phyloP scores from a whole-genome alignment of 2,329 filamentous ascomycete genomes.

The Xylariaceae sp. region DNA sequence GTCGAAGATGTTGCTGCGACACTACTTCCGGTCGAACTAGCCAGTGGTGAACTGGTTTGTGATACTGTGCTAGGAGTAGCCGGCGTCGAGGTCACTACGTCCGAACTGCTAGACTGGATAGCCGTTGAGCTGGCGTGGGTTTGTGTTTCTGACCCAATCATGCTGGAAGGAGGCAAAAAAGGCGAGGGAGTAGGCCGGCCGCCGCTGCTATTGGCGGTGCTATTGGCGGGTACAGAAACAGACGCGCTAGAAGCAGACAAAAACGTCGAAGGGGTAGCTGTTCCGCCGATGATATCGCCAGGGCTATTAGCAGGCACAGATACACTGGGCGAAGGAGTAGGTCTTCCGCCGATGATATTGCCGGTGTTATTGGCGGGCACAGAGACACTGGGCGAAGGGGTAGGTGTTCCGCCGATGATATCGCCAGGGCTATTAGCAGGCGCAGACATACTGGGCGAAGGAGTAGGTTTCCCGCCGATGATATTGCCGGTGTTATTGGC shows the following conservation, averaged over 20 bases:
- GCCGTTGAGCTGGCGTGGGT: not conserved
- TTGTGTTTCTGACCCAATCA: not conserved
- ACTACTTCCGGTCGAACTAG: constrained; percentile 4
- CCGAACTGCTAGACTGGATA: constrained; percentile 1
- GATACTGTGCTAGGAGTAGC: constrained; percentile 1
- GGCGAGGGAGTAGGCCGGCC: constrained; percentile 1
- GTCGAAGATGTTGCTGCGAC: constrained; percentile 7
- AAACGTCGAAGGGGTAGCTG: too few species aligned
- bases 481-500: not conserved
- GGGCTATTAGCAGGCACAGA: too few species aligned
- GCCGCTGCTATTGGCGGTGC: constrained; percentile 2
- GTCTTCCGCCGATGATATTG: not conserved
- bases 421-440: too few species aligned
- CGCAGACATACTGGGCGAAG: too few species aligned
- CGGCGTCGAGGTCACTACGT: not conserved
- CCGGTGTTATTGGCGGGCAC: not conserved
- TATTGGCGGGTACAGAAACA: not conserved
- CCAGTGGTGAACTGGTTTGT: constrained; percentile 2
- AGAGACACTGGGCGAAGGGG: too few species aligned
- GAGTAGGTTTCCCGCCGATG: not conserved
- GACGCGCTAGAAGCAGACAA: constrained; percentile 6
- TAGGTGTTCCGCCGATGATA: too few species aligned
- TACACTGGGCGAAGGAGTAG: constrained; percentile 6
- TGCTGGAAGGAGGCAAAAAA: constrained; percentile 7
- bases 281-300: too few species aligned